Evolutionary conservation across 371 early-diverging fungal genomes (phyloP).

Genomic region (Mucor mucedo): DNA sequence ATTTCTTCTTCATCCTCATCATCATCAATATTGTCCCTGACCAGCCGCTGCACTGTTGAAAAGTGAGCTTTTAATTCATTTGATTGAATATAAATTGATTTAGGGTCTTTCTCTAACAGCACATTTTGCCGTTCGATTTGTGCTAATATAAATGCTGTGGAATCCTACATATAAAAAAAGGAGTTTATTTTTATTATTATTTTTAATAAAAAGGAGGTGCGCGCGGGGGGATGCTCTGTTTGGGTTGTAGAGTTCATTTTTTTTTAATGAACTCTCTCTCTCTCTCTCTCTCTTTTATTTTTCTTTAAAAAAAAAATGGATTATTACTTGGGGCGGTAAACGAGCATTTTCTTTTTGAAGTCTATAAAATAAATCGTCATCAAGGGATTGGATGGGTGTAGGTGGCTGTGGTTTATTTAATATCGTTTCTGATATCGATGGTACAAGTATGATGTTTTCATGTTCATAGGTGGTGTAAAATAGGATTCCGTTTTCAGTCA

Average conservation of each 20-base stretch:
- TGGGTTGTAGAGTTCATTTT: too few relatives aligned
- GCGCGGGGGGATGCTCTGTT: background rate
- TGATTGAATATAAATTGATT: conserved; percentile 57
- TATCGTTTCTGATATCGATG: background rate
- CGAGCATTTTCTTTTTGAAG: conserved; percentile 46
- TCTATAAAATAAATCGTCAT: conserved; percentile 24
- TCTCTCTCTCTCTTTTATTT: background rate
- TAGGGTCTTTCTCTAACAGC: conserved; percentile 61
- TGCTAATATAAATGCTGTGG: conserved; percentile 59
- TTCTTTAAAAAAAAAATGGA: background rate
- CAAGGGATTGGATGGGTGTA: background rate
- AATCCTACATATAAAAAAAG: conserved; percentile 43
- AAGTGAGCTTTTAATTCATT: conserved; percentile 58
- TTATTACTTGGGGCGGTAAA: conserved; percentile 43
- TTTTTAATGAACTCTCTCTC: too few relatives aligned
- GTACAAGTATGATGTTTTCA: background rate
- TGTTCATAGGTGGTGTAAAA: background rate
- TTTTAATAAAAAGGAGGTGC: too few relatives aligned
- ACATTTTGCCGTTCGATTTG: conserved; percentile 65
- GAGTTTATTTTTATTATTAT: background rate
- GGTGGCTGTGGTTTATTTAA: conserved; percentile 5
- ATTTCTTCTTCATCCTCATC: conserved; percentile 43
- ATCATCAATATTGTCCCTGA: conserved; percentile 22
- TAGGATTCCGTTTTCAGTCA: background rate
- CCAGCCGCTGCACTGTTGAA: conserved; percentile 51